phyloP scores from a whole-genome alignment of 2,329 filamentous ascomycete genomes.

The Pseudopyricularia cyperi region DNA sequence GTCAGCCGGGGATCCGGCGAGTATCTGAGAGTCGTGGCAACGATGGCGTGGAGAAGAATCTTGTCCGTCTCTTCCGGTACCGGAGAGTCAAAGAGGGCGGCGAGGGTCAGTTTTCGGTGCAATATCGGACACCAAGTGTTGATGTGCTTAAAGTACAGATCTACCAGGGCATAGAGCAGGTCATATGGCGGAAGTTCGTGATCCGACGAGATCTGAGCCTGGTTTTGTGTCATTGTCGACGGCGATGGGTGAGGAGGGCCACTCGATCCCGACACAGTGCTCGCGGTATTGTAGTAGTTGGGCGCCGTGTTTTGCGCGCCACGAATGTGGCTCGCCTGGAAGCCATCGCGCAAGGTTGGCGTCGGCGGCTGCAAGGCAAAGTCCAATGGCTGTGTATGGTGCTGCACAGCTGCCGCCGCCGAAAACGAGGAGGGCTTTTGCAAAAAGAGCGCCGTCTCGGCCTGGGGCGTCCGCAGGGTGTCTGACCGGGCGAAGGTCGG shows the following conservation, averaged over 20 bases:
- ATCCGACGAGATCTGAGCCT: conserved; percentile 36
- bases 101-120: conserved; percentile 71
- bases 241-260: conserved; percentile 37
- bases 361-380: conserved; percentile 33
- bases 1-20: conserved; percentile 66
- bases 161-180: conserved; percentile 57
- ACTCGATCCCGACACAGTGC: conserved; percentile 2
- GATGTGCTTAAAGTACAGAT: conserved; percentile 68
- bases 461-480: conserved; percentile 35
- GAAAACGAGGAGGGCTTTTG: conserved; percentile 43
- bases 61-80: conserved; percentile 69
- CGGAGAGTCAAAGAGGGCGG: conserved; percentile 67
- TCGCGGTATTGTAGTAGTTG: conserved; percentile 27
- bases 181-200: conserved; percentile 64
- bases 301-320: conserved; percentile 23
- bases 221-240: conserved; percentile 36
- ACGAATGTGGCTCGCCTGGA: conserved; percentile 26
- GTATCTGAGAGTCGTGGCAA: conserved; percentile 76
- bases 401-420: conserved; percentile 12
- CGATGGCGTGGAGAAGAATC: conserved; percentile 75
- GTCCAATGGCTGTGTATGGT: conserved; percentile 30
- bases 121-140: conserved; percentile 83
- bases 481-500: conserved; percentile 35
- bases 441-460: conserved; percentile 47
- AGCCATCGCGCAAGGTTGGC: conserved; percentile 35